These are phyloP conservation scores for Leishmania braziliensis DNA, from an alignment of 208 protist species.

Conservation along the genomic window DNA sequence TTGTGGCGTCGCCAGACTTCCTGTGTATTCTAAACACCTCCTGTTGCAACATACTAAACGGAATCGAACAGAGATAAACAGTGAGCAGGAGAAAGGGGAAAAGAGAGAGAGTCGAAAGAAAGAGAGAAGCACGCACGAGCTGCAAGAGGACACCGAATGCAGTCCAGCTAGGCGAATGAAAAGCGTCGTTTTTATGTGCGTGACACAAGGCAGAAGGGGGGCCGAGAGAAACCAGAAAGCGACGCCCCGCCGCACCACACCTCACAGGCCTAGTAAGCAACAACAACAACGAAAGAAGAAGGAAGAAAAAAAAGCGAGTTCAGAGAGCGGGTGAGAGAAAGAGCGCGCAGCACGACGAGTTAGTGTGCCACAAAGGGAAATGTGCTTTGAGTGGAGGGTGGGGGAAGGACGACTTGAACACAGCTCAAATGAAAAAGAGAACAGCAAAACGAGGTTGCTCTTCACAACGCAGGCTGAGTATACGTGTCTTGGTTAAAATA, in stretches of 20 bases:
- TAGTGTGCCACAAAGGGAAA: neutral
- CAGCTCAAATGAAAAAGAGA: neutral
- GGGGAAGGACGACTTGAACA: neutral
- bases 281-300: neutral
- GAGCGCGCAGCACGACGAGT: neutral
- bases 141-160: neutral
- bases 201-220: neutral
- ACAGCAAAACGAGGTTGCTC: neutral
- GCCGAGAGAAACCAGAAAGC: neutral
- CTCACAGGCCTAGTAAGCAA: neutral
- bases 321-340: neutral
- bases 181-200: neutral
- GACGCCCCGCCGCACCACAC: neutral
- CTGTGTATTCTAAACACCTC: conserved; percentile 51
- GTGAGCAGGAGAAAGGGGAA: neutral
- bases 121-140: neutral
- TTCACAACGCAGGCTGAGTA: neutral
- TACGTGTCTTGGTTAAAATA: neutral
- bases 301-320: neutral
- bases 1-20: neutral
- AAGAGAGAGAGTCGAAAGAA: neutral
- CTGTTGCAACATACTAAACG: conserved; percentile 15
- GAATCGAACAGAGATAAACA: neutral
- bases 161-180: neutral
- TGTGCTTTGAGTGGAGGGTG: neutral